Evolutionary conservation across 2,329 filamentous ascomycete species (phyloP), one percentile per base, ranked within the genome.

Genomic region (Venturia carpophila): DNA sequence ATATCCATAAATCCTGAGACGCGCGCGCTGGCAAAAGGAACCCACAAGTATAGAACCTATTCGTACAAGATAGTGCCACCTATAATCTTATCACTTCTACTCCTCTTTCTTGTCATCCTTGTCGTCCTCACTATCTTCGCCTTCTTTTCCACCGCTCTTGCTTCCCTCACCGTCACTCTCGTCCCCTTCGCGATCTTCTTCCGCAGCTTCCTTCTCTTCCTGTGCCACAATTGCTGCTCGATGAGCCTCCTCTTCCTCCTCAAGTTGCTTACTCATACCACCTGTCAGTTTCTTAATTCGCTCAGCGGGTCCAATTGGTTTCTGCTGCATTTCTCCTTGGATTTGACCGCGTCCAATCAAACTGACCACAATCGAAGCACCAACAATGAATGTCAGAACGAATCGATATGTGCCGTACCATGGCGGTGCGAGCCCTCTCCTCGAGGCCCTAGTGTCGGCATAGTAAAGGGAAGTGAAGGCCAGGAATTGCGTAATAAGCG

Each of bases 381-480:
- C 92, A 37, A 96, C 92, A 67, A 97, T 83, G 74, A 92, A 93
- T 1, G 93, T 97, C 70, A 97, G 82, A 10, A 96, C 87, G 76
- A 96, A 97, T 42, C 93, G 90, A 79, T 97, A 97, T 62, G 87
- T 89, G 67, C 82, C 83, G 75, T 96, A 97, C 92, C 92, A 97
- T 45, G 81, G 73, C 30, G 92, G 92, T 2, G 88, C 87, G 87
- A 90, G 94, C 69, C 92, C 92, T 49, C 81, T 80, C 63, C 83
- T 82, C 10, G 88, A 83, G 17, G 91, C 91, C 37, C 87, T 83
- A 9, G 88, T 82, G 73, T 97, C 92, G 67, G 87, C 87, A 74
- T 93, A 93, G 80, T 96, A 97, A 67, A 96, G 83, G 70, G 86
- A 86, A 65, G 87, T 88, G 76, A 97, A 97, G 45, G 90, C 88